Evolutionary conservation across 1,139 yeast species (phyloP).

Genomic region (Pichia sp.): DNA sequence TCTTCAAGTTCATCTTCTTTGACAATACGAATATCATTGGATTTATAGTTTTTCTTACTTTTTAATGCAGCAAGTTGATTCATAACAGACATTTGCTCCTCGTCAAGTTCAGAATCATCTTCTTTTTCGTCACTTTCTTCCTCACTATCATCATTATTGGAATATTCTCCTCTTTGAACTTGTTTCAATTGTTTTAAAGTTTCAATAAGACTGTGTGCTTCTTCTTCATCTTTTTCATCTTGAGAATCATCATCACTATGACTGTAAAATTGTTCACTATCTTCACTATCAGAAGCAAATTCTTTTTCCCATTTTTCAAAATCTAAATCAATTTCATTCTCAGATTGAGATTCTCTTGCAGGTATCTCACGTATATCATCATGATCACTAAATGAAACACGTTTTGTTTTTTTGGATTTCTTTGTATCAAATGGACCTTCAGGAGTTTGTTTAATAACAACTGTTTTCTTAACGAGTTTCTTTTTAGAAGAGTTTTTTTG

Average conservation of each 20-base stretch:
- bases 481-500: neutral
- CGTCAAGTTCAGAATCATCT: conserved; percentile 17
- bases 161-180: conserved; percentile 23
- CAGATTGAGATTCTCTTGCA: conserved; percentile 11
- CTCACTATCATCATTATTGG: conserved; percentile 18
- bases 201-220: conserved; percentile 12
- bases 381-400: conserved; percentile 26
- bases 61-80: conserved; percentile 14
- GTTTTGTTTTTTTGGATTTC: conserved; percentile 12
- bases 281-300: conserved; percentile 14
- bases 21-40: conserved; percentile 19
- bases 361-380: conserved; percentile 19
- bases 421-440: neutral
- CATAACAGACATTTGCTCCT: conserved; percentile 16
- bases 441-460: neutral
- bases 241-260: conserved; percentile 21
- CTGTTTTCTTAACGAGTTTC: neutral
- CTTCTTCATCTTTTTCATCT: conserved; percentile 25
- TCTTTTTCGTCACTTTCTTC: conserved; percentile 13
- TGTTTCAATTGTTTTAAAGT: conserved; percentile 16
- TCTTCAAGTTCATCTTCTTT: conserved; percentile 20
- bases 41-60: conserved; percentile 6
- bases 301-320: conserved; percentile 15
- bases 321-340: conserved; percentile 18
- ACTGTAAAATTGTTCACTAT: conserved; percentile 22